These are phyloP conservation scores for Paecilomyces sp. DNA, from an alignment of 2,329 filamentous ascomycete genomes.

Conservation along the genomic window DNA sequence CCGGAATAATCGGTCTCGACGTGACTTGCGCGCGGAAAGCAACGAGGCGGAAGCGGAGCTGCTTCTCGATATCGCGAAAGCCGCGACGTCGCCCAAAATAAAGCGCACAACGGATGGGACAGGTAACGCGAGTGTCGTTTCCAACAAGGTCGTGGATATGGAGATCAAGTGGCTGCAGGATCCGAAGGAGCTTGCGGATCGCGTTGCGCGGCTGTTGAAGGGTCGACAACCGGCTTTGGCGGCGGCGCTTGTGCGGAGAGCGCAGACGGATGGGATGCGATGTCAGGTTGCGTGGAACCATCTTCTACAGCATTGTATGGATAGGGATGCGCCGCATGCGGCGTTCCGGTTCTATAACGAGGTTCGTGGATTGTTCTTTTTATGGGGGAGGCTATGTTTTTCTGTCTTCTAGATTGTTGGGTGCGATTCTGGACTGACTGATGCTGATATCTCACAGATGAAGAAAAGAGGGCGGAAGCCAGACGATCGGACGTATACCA, in stretches of 20 bases:
- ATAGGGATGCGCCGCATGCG: constrained; percentile 50
- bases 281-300: constrained; percentile 83
- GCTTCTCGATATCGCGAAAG: constrained; percentile 11
- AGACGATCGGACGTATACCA: constrained; percentile 75
- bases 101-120: not conserved
- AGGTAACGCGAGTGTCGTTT: constrained; percentile 5
- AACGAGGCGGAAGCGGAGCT: not conserved
- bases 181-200: constrained; percentile 63
- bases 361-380: constrained; percentile 31
- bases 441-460: constrained; percentile 55
- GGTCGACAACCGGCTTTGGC: constrained; percentile 60
- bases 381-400: not conserved
- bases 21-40: not conserved
- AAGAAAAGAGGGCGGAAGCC: constrained; percentile 83
- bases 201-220: constrained; percentile 55
- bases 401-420: constrained; percentile 3
- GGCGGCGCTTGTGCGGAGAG: constrained; percentile 57
- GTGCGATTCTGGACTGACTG: constrained; percentile 1
- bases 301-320: constrained; percentile 65
- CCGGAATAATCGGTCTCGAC: not conserved
- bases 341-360: constrained; percentile 87
- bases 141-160: constrained; percentile 34
- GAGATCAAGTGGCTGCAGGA: constrained; percentile 61
- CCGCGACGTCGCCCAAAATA: not conserved
- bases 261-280: constrained; percentile 54